Conservation (phyloP, 2,329 filamentous ascomycete species). For the Juglanconis sp. region DNA sequence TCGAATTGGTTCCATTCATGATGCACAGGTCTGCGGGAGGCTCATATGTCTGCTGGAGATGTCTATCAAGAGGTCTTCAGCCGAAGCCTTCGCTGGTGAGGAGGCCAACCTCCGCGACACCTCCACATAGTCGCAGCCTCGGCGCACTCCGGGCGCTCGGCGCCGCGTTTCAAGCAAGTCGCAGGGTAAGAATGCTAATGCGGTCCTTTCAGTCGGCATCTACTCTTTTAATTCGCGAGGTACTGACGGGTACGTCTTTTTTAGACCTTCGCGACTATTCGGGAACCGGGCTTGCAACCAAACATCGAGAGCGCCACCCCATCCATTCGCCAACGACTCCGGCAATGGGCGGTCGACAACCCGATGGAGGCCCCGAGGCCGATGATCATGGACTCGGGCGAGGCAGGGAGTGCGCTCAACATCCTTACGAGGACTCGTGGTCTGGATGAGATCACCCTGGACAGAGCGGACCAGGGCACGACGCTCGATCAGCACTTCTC, state of each 20-base stretch:
- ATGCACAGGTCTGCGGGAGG: conserved; percentile 25
- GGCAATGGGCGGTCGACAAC: conserved; percentile 39
- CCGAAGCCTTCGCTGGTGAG: neutral
- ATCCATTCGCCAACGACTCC: conserved; percentile 39
- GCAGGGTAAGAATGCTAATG: conserved; percentile 1
- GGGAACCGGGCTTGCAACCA: neutral
- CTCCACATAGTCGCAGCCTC: neutral
- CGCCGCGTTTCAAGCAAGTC: neutral
- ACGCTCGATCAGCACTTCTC: conserved; percentile 28
- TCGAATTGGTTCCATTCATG: conserved; percentile 22
- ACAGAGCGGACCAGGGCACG: conserved; percentile 12
- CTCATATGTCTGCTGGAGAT: conserved; percentile 34
- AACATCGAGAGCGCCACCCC: neutral
- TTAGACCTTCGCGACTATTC: conserved; percentile 10
- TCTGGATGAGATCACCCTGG: conserved; percentile 27
- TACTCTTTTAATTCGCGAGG: neutral
- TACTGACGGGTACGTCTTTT: neutral
- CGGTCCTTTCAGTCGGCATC: neutral
- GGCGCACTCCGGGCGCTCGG: neutral
- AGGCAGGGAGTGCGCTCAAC: conserved; percentile 30
- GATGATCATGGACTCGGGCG: conserved; percentile 28
- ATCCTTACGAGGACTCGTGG: conserved; percentile 31
- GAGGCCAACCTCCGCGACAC: conserved; percentile 2
- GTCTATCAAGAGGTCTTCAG: conserved; percentile 16
- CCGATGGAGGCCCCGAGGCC: conserved; percentile 20